Conservation (phyloP, 306 rosid species). For the Acmispon strigosus region DNA sequence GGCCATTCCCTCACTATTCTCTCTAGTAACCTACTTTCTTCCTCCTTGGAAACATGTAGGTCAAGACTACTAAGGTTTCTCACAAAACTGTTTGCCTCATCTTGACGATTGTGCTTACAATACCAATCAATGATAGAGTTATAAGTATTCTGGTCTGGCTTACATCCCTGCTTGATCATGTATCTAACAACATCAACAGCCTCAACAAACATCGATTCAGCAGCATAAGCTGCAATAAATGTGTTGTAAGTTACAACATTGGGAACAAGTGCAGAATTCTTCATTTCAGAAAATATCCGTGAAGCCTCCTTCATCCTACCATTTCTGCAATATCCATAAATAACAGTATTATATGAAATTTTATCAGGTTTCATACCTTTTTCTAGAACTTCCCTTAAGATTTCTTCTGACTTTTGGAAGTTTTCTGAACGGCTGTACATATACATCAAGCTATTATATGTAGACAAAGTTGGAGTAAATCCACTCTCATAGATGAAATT, state of each 20-base stretch:
- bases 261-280: constrained; percentile 54
- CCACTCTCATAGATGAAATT: constrained; percentile 63
- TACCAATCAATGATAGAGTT: constrained; percentile 77
- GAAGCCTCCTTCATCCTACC: constrained; percentile 82
- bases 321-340: constrained; percentile 74
- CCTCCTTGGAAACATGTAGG: constrained; percentile 49
- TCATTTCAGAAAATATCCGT: constrained; percentile 71
- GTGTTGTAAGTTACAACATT: constrained; percentile 85
- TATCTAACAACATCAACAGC: constrained; percentile 69
- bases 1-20: constrained; percentile 58
- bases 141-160: constrained; percentile 72
- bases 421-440: constrained; percentile 76
- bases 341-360: constrained; percentile 74
- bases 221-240: constrained; percentile 71
- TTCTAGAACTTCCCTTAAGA: constrained; percentile 51
- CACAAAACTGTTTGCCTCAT: constrained; percentile 59
- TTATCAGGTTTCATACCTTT: constrained; percentile 81
- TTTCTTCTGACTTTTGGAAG: constrained; percentile 64
- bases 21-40: constrained; percentile 48
- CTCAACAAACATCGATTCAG: constrained; percentile 65
- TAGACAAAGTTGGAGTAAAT: constrained; percentile 81
- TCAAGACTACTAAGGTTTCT: constrained; percentile 51
- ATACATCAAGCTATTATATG: constrained; percentile 86
- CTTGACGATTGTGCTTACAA: constrained; percentile 56
- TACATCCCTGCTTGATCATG: constrained; percentile 87